phyloP scores from a whole-genome alignment of 805 yeast genomes.

The Wickerhamomyces sydowiorum region DNA sequence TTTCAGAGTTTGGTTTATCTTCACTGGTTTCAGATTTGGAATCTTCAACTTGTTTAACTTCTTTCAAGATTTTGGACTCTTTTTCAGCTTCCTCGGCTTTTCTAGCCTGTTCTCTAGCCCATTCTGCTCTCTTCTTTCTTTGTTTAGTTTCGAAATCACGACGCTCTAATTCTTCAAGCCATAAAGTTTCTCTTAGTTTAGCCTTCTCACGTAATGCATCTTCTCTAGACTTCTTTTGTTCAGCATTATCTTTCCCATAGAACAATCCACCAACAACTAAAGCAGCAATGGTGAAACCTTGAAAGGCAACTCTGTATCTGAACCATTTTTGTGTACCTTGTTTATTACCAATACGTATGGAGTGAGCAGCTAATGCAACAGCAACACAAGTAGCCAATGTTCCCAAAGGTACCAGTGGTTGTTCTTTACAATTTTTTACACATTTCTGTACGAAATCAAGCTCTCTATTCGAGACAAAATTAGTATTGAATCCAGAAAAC shows the following conservation, averaged over 20 bases:
- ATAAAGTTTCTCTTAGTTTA: conserved; percentile 72
- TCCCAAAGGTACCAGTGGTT: conserved; percentile 87
- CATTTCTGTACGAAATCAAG: conserved; percentile 51
- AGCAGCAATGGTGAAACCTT: conserved; percentile 78
- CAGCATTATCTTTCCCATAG: conserved; percentile 47
- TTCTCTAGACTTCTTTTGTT: conserved; percentile 47
- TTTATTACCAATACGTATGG: conserved; percentile 67
- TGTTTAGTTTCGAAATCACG: conserved; percentile 69
- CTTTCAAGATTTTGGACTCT: conserved; percentile 1
- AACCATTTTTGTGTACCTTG: conserved; percentile 79
- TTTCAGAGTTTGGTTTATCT: not conserved
- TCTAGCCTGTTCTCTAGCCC: conserved; percentile 39
- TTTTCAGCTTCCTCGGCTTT: conserved; percentile 28
- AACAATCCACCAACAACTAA: conserved; percentile 72
- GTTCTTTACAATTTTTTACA: conserved; percentile 63
- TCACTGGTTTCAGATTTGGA: not conserved
- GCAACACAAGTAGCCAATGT: conserved; percentile 76
- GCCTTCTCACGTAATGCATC: conserved; percentile 73
- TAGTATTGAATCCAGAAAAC: too few relatives aligned
- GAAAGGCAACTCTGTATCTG: conserved; percentile 85
- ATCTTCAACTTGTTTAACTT: not conserved
- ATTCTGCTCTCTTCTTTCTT: conserved; percentile 62
- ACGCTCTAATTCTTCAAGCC: conserved; percentile 90
- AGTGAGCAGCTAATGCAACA: conserved; percentile 69
- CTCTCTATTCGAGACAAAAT: conserved; percentile 18